Evolutionary conservation across 2,329 filamentous ascomycete species (phyloP), one percentile per base, ranked within the genome.

Genomic region (Colletotrichum agaves): DNA sequence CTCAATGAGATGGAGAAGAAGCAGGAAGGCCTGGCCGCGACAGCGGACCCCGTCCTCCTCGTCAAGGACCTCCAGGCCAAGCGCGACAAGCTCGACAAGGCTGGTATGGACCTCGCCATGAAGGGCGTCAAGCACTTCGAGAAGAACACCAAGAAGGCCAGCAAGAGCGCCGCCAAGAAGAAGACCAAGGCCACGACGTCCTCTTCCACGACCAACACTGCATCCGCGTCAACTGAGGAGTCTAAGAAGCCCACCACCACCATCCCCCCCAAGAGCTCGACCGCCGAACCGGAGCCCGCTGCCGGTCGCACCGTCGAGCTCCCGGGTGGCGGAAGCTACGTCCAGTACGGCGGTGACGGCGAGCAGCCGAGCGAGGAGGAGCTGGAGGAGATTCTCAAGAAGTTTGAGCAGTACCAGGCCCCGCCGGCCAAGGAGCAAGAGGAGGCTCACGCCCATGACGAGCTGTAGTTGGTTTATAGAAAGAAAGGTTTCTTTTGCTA

Each of bases 11-110:
- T 92, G 75, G 80, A 92, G 53, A 82, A 85, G 2, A 85, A 87
- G 72, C 95, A 98, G 78, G 87, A 89, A 33, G 90, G 88, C 72
- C 87, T 97, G 3, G 81, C 85, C 15, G 80, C 84, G 2, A 89
- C 89, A 2, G 92, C 93, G 10, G 90, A 98, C 71, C 92, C 93
- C 0, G 90, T 90, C 6, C 83, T 97, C 8, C 85, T 91, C 0
- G 82, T 89, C 71, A 90, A 90, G 74, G 94, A 97, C 31, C 79
- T 97, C 33, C 82, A 88, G 65, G 84, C 83, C 23, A 91, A 91
- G 78, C 85, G 89, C 15, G 88, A 90, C 73, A 88, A 92, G 76
- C 85, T 98, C 6, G 88, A 91, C 76, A 89, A 92, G 75, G 87
- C 85, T 4, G 87, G 88, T 72, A 86, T 91, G 76, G 88, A 93